phyloP scores from a whole-genome alignment of 1,284 basidiomycete species.

The Termitomyces sp. region DNA sequence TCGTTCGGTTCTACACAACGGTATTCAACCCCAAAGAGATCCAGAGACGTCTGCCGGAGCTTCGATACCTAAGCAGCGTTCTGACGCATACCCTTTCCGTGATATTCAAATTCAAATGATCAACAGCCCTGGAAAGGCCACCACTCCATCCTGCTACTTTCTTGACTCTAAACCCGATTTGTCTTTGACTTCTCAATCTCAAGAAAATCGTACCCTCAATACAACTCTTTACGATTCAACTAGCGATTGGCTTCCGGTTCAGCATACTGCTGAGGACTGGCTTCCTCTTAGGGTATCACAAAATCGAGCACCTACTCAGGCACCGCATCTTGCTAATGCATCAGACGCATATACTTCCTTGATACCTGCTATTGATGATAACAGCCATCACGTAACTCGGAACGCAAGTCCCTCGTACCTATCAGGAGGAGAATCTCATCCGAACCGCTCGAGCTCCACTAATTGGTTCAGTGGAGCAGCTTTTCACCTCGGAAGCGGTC shows the following conservation, averaged over 20 bases:
- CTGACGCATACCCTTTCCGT: constrained; percentile 9
- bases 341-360: not conserved
- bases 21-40: not conserved
- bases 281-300: constrained; percentile 2
- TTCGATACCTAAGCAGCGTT: constrained; percentile 1
- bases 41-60: not conserved
- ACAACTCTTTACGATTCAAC: not conserved
- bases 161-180: constrained; percentile 4
- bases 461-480: constrained; percentile 8
- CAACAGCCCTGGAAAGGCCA: constrained; percentile 8
- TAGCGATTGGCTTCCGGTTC: constrained; percentile 8
- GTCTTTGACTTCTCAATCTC: constrained; percentile 2
- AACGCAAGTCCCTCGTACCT: not conserved
- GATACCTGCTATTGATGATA: not conserved
- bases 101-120: constrained; percentile 11
- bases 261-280: constrained; percentile 10
- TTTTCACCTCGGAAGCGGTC: constrained; percentile 3
- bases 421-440: constrained; percentile 1
- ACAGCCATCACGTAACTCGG: constrained; percentile 1
- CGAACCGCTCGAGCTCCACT: not conserved
- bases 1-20: not conserved
- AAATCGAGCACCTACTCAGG: constrained; percentile 4
- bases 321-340: not conserved
- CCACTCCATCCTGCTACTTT: not conserved
- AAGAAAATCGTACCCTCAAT: constrained; percentile 5